Base-by-base conservation (phyloP, 2,329 filamentous ascomycete species). In the Penicillium sp. region DNA sequence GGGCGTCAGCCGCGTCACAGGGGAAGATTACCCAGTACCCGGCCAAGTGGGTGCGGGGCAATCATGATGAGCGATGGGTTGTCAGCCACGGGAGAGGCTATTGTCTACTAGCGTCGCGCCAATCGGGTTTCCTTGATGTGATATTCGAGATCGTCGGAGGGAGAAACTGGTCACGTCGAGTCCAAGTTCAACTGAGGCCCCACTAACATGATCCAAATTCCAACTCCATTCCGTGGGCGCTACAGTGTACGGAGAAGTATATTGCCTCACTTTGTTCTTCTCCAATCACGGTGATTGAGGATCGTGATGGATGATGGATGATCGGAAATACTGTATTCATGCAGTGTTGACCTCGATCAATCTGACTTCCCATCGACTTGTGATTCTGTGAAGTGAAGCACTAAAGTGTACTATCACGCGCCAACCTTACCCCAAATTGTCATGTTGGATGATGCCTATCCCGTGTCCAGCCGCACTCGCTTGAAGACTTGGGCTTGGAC, bases 81-180 rank as follows among this genome's bases (percentile, higher is more conserved):
- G 38, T 59, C 47, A 37, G 60, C 68, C 64, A 65, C 62, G 37
- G 61, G 53, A 38, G 60, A 59, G 51, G 61, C 68, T 71, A 71
- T 69, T 71, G 66, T 60, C 33, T 60, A 67, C 68, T 70, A 70
- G 68, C 64, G 67, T 60, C 61, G 44, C 62, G 62, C 68, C 61
- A 64, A 65, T 59, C 58, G 50, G 33, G 42, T 15, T n/a, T 44
- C 5, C 53, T 51, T 13, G 53, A 59, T 64, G 49, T 61, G 58
- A 62, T 35, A 45, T 58, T 60, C 33, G 57, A 67, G 58, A 58
- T 60, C 53, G 37, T 47, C 33, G 54, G 55, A 47, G 13, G 8
- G 15, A 17, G 44, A 42, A 2, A 58, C 53, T 45, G 54, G 53
- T 61, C 45, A 47, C 22, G 12, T 53, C 33, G 24, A 17, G 24